Evolutionary conservation across 352 stramenopile genomes (phyloP).

Genomic region (Globisporangium irregulare): DNA sequence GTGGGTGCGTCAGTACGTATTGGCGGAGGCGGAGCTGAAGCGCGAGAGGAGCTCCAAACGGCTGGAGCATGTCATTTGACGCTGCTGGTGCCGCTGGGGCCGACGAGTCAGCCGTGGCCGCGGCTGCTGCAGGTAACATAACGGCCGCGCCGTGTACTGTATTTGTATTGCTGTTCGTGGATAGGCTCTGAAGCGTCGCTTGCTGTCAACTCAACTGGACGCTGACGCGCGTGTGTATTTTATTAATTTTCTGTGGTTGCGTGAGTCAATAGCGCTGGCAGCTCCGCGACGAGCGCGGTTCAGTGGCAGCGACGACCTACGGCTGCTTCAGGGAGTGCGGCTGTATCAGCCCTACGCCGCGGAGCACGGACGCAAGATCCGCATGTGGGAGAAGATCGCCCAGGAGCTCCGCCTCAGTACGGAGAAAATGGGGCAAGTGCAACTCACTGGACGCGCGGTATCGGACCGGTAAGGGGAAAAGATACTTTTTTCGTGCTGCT

Average conservation of each 20-base stretch:
- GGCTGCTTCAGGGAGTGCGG: constrained; percentile 39
- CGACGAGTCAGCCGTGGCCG: not conserved
- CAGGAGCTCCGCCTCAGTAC: constrained; percentile 31
- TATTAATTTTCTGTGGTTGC: constrained; percentile 4
- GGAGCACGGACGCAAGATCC: constrained; percentile 47
- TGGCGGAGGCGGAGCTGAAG: not conserved
- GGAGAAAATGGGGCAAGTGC: constrained; percentile 26
- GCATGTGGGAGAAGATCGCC: constrained; percentile 49
- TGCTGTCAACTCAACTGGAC: constrained; percentile 3
- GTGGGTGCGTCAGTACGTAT: constrained; percentile 8
- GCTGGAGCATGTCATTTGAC: constrained; percentile 10
- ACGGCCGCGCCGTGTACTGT: not conserved
- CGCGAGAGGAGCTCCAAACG: constrained; percentile 7
- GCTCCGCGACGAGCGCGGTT: constrained; percentile 30
- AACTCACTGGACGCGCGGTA: constrained; percentile 34
- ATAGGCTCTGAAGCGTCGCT: not conserved
- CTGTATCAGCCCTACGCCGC: constrained; percentile 42
- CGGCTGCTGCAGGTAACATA: constrained; percentile 1
- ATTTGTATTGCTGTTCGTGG: not conserved
- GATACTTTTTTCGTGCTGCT: constrained; percentile 7
- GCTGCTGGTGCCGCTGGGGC: not conserved
- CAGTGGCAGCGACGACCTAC: constrained; percentile 37
- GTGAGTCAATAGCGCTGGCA: not conserved
- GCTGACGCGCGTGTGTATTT: not conserved
- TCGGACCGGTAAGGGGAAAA: constrained; percentile 29